These are phyloP conservation scores for Iberis amara DNA, from an alignment of 441 rosid genomes.

Conservation along the genomic window DNA sequence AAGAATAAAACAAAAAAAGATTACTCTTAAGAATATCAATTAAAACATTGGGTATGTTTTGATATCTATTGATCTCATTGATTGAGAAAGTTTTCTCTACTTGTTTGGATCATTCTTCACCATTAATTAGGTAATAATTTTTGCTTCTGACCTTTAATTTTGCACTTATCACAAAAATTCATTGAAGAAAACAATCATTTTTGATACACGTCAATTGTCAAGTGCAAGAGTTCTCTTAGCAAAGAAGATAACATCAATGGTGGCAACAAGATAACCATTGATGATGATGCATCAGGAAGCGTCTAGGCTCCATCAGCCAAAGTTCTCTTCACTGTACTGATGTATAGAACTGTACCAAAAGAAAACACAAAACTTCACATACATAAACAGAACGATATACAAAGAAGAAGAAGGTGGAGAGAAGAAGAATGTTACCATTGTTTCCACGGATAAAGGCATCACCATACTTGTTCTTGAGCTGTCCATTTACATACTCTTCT, in stretches of 20 bases:
- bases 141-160: too few species aligned
- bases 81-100: too few species aligned
- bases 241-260: conserved; percentile 14
- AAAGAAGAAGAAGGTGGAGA: neutral
- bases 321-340: conserved; percentile 48
- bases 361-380: neutral
- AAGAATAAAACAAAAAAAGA: neutral
- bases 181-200: conserved; percentile 17
- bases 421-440: conserved; percentile 40
- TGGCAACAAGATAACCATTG: conserved; percentile 11
- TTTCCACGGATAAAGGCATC: conserved; percentile 94
- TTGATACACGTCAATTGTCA: conserved; percentile 23
- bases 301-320: conserved; percentile 65
- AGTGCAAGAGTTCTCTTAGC: neutral
- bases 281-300: neutral
- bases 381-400: neutral
- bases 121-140: too few species aligned
- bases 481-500: conserved; percentile 68
- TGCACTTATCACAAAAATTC: neutral
- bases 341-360: conserved; percentile 61
- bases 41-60: neutral
- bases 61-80: neutral
- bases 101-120: too few species aligned
- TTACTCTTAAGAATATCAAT: neutral
- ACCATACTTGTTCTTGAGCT: conserved; percentile 70